Evolutionary conservation across 805 yeast species (phyloP), one percentile per base, ranked within the genome.

Genomic region (Barnettozyma populi): DNA sequence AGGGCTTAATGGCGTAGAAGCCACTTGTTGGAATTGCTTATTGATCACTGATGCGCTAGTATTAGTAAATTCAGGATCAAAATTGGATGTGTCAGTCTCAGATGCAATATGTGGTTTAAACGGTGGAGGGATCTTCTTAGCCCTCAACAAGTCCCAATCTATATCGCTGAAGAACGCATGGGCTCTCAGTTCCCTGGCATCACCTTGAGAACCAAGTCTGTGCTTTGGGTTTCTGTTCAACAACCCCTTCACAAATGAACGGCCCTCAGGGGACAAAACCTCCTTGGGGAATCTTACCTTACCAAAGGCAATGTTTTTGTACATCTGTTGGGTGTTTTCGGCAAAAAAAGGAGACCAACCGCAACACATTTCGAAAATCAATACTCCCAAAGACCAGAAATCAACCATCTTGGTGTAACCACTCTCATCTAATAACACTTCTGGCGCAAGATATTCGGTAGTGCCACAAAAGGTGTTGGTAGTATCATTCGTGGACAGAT

Each of bases 331-430:
- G 44, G 96, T 90, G 66, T 89, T 92, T 53, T 92, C 97, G 24
- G 98, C 99, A 62, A 89, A 94, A 67, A 94, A 94, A 47, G 99
- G 99, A 5, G 96, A 86, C 99, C 98, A 94, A 44, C 99, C 99
- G 71, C 98, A 94, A 68, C 98, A 90, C 99, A 94, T 94, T 71
- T 94, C 99, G 68, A 94, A 94, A 41, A 94, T 90, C 49, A 94
- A 73, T 23, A 94, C 99, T 51, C 99, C 99, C 49, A 94, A 72
- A 2, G 98, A 90, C 99, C 99, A 94, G 60, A 94, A 94, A 67
- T 94, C 99, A 52, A 94, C 99, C 98, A 94, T 92, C 68, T 90
- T 90, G 35, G 98, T 94, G 70, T 94, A 94, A 16, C 99, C 99
- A 46, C 87, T 79, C 67, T 94, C 99, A 69, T 94, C 98, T 46